Conservation (phyloP, 2,329 filamentous ascomycete species). For the Fusarium sp. region DNA sequence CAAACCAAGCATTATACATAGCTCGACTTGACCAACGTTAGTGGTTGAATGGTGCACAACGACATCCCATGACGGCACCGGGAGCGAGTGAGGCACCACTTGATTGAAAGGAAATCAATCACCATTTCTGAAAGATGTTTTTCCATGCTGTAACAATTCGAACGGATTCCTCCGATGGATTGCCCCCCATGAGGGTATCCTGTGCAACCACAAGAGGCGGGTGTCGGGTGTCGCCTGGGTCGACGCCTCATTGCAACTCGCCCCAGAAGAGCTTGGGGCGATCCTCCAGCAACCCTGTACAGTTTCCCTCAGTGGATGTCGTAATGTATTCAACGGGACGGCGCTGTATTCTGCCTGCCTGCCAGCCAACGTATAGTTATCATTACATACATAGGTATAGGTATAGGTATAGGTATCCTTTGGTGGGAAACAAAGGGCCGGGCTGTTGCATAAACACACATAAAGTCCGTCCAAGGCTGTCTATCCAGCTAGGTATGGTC, state of each 20-base stretch:
- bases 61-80: slow-evolving; percentile 11
- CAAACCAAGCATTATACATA: neutral
- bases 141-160: slow-evolving; percentile 18
- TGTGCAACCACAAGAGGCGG: slow-evolving; percentile 32
- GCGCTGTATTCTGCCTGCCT: neutral
- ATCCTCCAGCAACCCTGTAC: slow-evolving; percentile 14
- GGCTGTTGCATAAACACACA: slow-evolving; percentile 14
- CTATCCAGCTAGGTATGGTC: too few species aligned
- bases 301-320: slow-evolving; percentile 7
- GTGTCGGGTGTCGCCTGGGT: slow-evolving; percentile 24
- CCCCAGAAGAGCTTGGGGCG: neutral
- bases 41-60: slow-evolving; percentile 16
- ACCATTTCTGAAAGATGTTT: slow-evolving; percentile 18
- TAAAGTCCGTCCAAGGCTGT: neutral
- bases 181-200: slow-evolving; percentile 28
- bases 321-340: neutral
- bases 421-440: slow-evolving; percentile 17
- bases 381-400: neutral
- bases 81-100: slow-evolving; percentile 14
- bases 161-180: slow-evolving; percentile 26
- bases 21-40: neutral
- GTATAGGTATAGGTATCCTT: slow-evolving; percentile 6
- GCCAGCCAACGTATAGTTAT: neutral
- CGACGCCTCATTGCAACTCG: slow-evolving; percentile 32
- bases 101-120: slow-evolving; percentile 26